Percentiles rank a stretch among this genome's conserved stretches.
Evolutionary conservation across 2,329 filamentous ascomycete species (phyloP).

Genomic region (Monilinia aucupariae): DNA sequence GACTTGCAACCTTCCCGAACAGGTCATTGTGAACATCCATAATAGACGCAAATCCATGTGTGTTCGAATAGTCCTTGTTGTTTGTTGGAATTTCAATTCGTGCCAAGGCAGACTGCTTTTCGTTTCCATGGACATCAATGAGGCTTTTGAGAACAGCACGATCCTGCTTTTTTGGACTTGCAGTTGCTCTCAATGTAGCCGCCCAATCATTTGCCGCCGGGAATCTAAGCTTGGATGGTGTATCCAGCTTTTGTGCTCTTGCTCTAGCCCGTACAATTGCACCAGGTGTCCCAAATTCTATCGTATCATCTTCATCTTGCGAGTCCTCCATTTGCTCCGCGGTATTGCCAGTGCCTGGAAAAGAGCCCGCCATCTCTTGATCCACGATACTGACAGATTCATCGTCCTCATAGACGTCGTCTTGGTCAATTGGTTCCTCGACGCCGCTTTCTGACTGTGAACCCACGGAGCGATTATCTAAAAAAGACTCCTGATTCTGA

Average conservation of each 20-base stretch:
- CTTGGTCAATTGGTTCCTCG: conserved; percentile 54
- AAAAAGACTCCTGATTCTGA: conserved; percentile 68
- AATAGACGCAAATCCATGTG: conserved; percentile 72
- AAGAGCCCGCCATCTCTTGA: conserved; percentile 73
- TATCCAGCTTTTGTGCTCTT: conserved; percentile 56
- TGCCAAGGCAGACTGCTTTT: conserved; percentile 47
- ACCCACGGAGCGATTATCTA: conserved; percentile 86
- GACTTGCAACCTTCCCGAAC: conserved; percentile 67
- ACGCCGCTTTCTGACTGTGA: conserved; percentile 55
- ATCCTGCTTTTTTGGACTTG: conserved; percentile 90
- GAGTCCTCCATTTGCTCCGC: conserved; percentile 63
- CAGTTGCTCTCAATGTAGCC: conserved; percentile 86
- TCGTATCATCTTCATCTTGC: conserved; percentile 40
- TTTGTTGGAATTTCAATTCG: conserved; percentile 40
- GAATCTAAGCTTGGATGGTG: conserved; percentile 55
- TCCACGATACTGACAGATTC: conserved; percentile 71
- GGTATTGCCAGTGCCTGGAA: conserved; percentile 66
- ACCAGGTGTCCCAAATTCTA: conserved; percentile 46
- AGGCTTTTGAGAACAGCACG: conserved; percentile 62
- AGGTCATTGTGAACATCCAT: conserved; percentile 96
- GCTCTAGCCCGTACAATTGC: conserved; percentile 59
- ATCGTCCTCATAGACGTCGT: conserved; percentile 62
- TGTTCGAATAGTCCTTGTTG: conserved; percentile 33
- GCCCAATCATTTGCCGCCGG: conserved; percentile 78
- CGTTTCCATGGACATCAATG: conserved; percentile 33